Conservation (phyloP, 768 basidiomycete genomes). For the Tubosaeta brunneosetosa region DNA sequence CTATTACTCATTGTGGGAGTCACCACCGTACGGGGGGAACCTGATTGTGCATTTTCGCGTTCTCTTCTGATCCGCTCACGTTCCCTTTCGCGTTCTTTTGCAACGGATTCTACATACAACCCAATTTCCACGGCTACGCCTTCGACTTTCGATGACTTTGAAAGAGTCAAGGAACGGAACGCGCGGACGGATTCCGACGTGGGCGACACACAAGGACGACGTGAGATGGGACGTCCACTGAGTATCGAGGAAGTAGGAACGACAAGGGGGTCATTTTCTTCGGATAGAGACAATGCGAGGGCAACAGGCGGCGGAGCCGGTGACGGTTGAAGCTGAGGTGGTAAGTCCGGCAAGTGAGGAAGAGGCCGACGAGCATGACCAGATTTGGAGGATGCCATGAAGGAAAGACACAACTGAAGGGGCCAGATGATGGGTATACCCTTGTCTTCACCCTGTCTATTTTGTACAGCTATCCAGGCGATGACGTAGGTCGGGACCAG, state of each 20-base stretch:
- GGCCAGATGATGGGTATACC: conserved; percentile 76
- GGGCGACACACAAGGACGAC: conserved; percentile 30
- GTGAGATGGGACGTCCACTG: conserved; percentile 28
- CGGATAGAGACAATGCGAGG: conserved; percentile 18
- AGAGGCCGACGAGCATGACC: conserved; percentile 40
- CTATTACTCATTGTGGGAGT: conserved; percentile 21
- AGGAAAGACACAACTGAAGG: conserved; percentile 50
- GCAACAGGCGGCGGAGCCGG: conserved; percentile 37
- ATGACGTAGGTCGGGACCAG: conserved; percentile 46
- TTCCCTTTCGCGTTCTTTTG: conserved; percentile 73
- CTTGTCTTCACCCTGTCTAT: conserved; percentile 77
- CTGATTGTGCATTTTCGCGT: conserved; percentile 43
- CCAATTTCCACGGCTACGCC: conserved; percentile 58
- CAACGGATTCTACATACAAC: conserved; percentile 69
- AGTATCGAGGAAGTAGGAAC: conserved; percentile 10
- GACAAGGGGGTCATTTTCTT: neutral
- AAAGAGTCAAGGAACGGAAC: conserved; percentile 50
- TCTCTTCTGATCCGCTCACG: conserved; percentile 68
- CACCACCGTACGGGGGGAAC: conserved; percentile 22
- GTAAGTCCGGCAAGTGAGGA: conserved; percentile 57
- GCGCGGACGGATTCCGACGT: conserved; percentile 38
- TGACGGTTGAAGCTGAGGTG: conserved; percentile 56
- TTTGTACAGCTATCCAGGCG: conserved; percentile 71
- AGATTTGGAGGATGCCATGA: conserved; percentile 33
- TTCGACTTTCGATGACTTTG: conserved; percentile 46